These are phyloP conservation scores for Eucalyptus coolabah DNA, from an alignment of 345 rosid species.

Conservation along the genomic window DNA sequence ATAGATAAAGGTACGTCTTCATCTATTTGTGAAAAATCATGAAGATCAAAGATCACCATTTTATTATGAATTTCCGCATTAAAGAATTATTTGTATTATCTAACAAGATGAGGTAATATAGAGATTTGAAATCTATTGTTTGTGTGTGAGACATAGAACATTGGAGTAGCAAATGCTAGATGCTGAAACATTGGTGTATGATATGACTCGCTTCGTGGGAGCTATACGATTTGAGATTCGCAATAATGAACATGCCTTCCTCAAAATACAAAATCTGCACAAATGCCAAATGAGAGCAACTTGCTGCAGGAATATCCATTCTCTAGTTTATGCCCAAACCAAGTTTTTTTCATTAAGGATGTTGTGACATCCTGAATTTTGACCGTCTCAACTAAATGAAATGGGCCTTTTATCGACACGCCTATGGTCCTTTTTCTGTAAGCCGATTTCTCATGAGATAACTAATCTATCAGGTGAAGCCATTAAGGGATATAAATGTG, in stretches of 20 bases:
- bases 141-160: not conserved
- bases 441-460: no score
- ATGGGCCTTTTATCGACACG: fast-evolving
- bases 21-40: no score
- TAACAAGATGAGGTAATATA: not conserved
- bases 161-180: not conserved
- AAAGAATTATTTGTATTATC: no score
- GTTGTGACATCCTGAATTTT: not conserved
- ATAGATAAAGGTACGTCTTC: no score
- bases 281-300: not conserved
- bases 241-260: not conserved
- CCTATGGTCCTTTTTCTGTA: no score
- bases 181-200: not conserved
- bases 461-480: no score
- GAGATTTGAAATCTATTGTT: not conserved
- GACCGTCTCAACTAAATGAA: no score
- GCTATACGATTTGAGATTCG: not conserved
- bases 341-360: not conserved
- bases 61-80: no score
- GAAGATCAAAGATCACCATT: no score
- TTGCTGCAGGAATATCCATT: not conserved
- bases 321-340: not conserved
- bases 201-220: not conserved
- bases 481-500: no score
- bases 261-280: not conserved